Evolutionary conservation across 2,329 filamentous ascomycete species (phyloP), one percentile per base, ranked within the genome.

Genomic region (Claviceps fusiformis): DNA sequence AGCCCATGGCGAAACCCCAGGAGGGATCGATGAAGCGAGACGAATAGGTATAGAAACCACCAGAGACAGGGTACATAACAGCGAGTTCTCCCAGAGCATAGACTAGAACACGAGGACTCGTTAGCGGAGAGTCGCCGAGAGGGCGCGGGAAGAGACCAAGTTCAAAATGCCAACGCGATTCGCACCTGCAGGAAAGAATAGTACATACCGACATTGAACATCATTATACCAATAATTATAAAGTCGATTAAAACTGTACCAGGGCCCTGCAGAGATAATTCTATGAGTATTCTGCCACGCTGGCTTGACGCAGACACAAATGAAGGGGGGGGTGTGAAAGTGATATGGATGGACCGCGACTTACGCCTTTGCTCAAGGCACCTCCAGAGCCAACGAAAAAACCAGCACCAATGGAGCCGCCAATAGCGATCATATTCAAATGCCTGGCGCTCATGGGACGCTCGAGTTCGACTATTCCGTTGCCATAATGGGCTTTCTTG

Each of bases 371-470:
- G 58, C 62, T 63, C 13, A 82, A 67, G 50, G 79, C 79, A 61
- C 68, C 64, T 60, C 79, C 79, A 41, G 78, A 80, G 62, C 79
- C 78, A 63, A 82, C 79, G 66, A 82, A 82, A 71, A 82, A 80
- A 70, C 79, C 79, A 64, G 79, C 79, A 65, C 79, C 79, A 55
- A 82, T 82, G 39, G 78, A 80, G 56, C 79, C 79, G 63, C 78
- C 79, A 56, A 82, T 81, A 62, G 78, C 77, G 67, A 82, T 82
- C 77, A 80, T 80, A 66, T 81, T 76, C 62, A 81, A 67, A 66
- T 81, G 78, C 61, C 78, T 75, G 46, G 70, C 68, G 68, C 76
- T 75, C 70, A 81, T 76, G 60, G 67, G 63, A 53, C 69, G 67
- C 57, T 73, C 70, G 7, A 74, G 65, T 59, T 73, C 68, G 50